Percentiles rank a stretch among this genome's conserved stretches.
phyloP scores from a whole-genome alignment of 1,284 basidiomycete species.

The Amylostereum areolatum region DNA sequence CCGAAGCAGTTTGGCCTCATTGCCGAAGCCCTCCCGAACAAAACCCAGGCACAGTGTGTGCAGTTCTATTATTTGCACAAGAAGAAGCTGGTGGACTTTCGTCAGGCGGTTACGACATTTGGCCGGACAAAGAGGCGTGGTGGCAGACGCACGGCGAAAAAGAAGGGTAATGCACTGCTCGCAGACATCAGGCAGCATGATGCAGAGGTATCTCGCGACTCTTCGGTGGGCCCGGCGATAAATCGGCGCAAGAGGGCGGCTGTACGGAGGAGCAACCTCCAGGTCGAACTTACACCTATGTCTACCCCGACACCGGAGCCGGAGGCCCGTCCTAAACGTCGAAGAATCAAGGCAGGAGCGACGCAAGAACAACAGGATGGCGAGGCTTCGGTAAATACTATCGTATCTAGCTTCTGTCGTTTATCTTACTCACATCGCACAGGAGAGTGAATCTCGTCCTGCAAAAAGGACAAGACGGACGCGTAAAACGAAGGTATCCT shows the following conservation, averaged over 20 bases:
- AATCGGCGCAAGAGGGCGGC: slow-evolving; percentile 18
- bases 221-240: slow-evolving; percentile 9
- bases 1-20: slow-evolving; percentile 96
- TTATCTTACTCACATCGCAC: not conserved
- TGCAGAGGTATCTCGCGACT: slow-evolving; percentile 47
- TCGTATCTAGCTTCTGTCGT: not conserved
- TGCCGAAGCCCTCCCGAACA: slow-evolving; percentile 76
- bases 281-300: slow-evolving; percentile 40
- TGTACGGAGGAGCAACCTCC: slow-evolving; percentile 28
- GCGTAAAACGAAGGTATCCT: slow-evolving; percentile 20
- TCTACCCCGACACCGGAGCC: slow-evolving; percentile 65
- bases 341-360: slow-evolving; percentile 30
- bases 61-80: slow-evolving; percentile 95
- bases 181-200: slow-evolving; percentile 76
- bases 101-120: slow-evolving; percentile 61
- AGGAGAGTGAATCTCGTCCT: slow-evolving; percentile 22
- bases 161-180: slow-evolving; percentile 71
- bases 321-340: slow-evolving; percentile 38
- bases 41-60: slow-evolving; percentile 87
- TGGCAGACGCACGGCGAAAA: slow-evolving; percentile 55
- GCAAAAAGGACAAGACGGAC: slow-evolving; percentile 25
- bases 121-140: slow-evolving; percentile 60
- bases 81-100: slow-evolving; percentile 82
- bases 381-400: slow-evolving; percentile 26
- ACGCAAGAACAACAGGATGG: slow-evolving; percentile 25